Base-by-base conservation (phyloP, 73 alveolate genomes). In the Stentor roeselii region DNA sequence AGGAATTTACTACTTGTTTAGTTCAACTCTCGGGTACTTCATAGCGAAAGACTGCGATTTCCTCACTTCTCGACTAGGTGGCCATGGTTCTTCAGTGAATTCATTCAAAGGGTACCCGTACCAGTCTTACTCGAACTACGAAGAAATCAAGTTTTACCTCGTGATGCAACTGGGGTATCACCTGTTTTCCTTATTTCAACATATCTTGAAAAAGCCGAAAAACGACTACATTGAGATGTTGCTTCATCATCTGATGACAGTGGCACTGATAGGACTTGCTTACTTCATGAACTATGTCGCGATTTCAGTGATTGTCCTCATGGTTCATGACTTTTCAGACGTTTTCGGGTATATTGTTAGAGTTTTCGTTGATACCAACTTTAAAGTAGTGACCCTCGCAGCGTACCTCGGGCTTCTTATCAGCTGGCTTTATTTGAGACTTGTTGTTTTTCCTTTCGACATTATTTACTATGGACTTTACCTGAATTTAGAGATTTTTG, bases 171-270 rank as follows among this genome's bases (percentile, higher is more conserved):
- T 67, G 14, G 80, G 80, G 1, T 67, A 67, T 67, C 80, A 67
- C 37, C 80, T 67, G 15, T 21, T 27, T 21, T 67, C 80, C 34
- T 34, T 60, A 30, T 15, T 67, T 27, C 21, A 27, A 14, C 80
- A 67, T 40, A 21, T 67, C 21, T n/a, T 21, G 50, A n/a, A 40
- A 1, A 34, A 67, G 37, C 50, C 80, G 21, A 77, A 86, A 83
- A 92, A 90, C 76, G 97, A 92, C 78, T 89, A 89, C 42, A 38
- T 92, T 35, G 93, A 89, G 50, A 92, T 92, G 97, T 83, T 87
- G 42, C 90, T 92, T n/a, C 97, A 92, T 42, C 97, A 92, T 75
- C 58, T 89, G 39, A 85, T 91, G 75, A 92, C 97, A 0, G 78
- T 92, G 27, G 76, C 82, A 50, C 67, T 92, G 84, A 82, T 92